Base-by-base conservation (phyloP, 805 yeast genomes). In the Cyberlindnera amylophila region DNA sequence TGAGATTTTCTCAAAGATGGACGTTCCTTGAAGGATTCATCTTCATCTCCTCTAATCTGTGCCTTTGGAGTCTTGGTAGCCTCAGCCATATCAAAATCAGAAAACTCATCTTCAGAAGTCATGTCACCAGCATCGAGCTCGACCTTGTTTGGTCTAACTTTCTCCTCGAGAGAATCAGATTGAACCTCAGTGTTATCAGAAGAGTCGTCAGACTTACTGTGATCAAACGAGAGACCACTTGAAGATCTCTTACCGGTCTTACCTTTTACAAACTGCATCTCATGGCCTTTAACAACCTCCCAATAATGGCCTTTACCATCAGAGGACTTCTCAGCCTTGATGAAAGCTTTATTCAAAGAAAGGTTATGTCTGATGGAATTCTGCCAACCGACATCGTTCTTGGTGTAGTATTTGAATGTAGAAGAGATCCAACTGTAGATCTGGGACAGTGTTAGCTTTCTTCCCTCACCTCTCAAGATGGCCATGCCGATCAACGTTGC, bases 401-500 rank as follows among this genome's bases (percentile, higher is more conserved):
- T 79, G 50, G 81, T 79, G 64, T 93, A 93, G 61, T 82, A 91
- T 48, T 72, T 76, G 63, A 90, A 91, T 29, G 95, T 84, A 34
- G 79, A 80, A 8, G 93, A 79, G 34, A 91, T 93, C 99, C 99
- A 91, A 53, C 71, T 74, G 67, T 91, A 91, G 32, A 91, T 93
- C 57, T 88, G 96, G 0, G 93, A 75, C 40, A 85, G 65, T 3
- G 95, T 85, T 32, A 89, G 71, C 49, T 82, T 82, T 36, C 83
- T 73, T 13, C 70, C 74, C 1, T 82, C 81, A n/a, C 95, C 80
- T 47, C 93, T 77, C 50, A 91, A 67, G 37, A 91, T 86, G 2
- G 98, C 91, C 83, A 91, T 82, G 2, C 96, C 96, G 49, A 91
- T 91, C 46, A 91, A 72, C 39, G 89, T 82, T 4, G 99, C 99